Evolutionary conservation across 2,329 filamentous ascomycete genomes (phyloP), one percentile per base, ranked within the genome.

Genomic region (Fonsecaea nubica): DNA sequence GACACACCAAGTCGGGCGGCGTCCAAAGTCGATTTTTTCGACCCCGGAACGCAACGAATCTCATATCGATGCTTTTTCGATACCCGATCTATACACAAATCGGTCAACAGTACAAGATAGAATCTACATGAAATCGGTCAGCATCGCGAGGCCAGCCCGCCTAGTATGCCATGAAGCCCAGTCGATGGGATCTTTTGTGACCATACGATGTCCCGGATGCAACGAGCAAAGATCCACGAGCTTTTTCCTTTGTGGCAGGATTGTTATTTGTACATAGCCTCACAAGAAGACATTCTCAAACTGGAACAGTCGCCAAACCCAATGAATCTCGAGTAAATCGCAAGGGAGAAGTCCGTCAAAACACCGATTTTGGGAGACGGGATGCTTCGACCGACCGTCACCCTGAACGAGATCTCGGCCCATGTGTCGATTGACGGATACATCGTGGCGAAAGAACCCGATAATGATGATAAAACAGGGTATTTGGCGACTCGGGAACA

Each of bases 241-340:
- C 42, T 30, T 50, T 50, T 48, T 25, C 40, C 21, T 50, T 50
- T 50, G 45, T 50, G 45, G 45, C 45, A 50, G 45, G 45, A 21
- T 30, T 9, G 9, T 50, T 18, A 30, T 50, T 3, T 50, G 21
- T 48, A 18, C n/a, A 21, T 48, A 48, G 9, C 21, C 42, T 2
- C 8, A 10, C 18, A 48, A 48, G 42, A 48, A 21, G 18, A 15
- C 42, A 8, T 48, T 21, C 5, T 18, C 42, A 10, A 21, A 18
- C 21, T 9, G 42, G 42, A 2, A 15, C 42, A 9, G 6, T 21
- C n/a, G 8, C 8, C 42, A 12, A 10, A 21, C 21, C 42, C n/a
- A n/a, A n/a, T n/a, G n/a, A n/a, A 21, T 25, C 42, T 48, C 7
- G 18, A 21, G 42, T n/a, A 48, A 6, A 21, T 21, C n/a, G n/a